phyloP scores from a whole-genome alignment of 2,329 filamentous ascomycete species.

The Aspergillus sp. region DNA sequence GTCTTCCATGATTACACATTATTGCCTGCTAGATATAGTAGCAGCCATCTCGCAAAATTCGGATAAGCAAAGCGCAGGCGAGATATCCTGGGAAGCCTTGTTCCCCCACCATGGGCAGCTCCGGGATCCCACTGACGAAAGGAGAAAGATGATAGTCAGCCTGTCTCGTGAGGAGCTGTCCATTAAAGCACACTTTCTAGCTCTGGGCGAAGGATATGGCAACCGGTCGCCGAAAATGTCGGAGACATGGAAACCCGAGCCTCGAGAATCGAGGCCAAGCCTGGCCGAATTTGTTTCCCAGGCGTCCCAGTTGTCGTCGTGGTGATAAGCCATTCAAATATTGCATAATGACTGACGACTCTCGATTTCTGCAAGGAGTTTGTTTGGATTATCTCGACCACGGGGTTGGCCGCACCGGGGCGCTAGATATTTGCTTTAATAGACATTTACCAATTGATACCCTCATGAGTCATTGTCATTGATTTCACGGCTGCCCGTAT shows the following conservation, averaged over 20 bases:
- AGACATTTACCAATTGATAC: not conserved
- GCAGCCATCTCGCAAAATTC: conserved; percentile 25
- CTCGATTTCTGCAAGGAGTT: not conserved
- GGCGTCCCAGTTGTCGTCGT: conserved; percentile 10
- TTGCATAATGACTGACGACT: not conserved
- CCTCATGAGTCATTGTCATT: not conserved
- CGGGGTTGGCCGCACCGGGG: not conserved
- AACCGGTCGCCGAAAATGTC: conserved; percentile 15
- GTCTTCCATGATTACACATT: conserved; percentile 34
- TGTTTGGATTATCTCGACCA: not conserved
- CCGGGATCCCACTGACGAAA: conserved; percentile 17
- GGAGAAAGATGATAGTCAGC: conserved; percentile 34
- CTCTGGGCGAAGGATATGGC: conserved; percentile 18
- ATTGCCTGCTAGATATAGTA: conserved; percentile 41
- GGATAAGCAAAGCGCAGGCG: not conserved
- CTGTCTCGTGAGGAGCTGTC: conserved; percentile 29
- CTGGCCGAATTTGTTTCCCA: conserved; percentile 30
- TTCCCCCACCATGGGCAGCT: conserved; percentile 40
- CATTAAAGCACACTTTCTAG: conserved; percentile 21
- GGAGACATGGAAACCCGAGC: conserved; percentile 25
- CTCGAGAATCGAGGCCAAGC: conserved; percentile 7
- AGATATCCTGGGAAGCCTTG: conserved; percentile 28
- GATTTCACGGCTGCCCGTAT: not conserved
- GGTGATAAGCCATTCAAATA: not conserved
- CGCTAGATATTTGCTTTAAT: not conserved